Conservation (phyloP, 805 yeast species). For the Metschnikowia vanudenii region DNA sequence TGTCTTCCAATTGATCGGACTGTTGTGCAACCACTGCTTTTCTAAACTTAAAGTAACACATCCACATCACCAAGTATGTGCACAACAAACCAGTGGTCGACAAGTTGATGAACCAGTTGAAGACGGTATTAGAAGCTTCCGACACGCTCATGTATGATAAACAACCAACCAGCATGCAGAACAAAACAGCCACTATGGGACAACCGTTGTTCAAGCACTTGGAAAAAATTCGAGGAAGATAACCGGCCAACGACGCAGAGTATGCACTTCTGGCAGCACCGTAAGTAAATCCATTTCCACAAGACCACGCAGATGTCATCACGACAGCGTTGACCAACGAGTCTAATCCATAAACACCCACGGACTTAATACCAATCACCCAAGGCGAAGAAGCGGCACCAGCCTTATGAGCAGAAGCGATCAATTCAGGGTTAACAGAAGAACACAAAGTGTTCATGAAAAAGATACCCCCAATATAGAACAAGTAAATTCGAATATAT, state of each 20-base stretch:
- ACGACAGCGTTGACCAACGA: slow-evolving; percentile 35
- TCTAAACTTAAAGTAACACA: slow-evolving; percentile 47
- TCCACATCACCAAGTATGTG: slow-evolving; percentile 58
- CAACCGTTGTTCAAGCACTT: slow-evolving; percentile 66
- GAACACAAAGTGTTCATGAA: slow-evolving; percentile 36
- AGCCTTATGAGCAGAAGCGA: slow-evolving; percentile 27
- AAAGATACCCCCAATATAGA: slow-evolving; percentile 39
- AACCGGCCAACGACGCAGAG: slow-evolving; percentile 82
- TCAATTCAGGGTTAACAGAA: slow-evolving; percentile 32
- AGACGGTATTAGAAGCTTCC: slow-evolving; percentile 57
- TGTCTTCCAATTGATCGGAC: slow-evolving; percentile 27
- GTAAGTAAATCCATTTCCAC: slow-evolving; percentile 37
- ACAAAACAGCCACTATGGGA: slow-evolving; percentile 57
- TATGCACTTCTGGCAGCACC: slow-evolving; percentile 37
- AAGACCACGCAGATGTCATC: slow-evolving; percentile 37
- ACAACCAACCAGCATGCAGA: slow-evolving; percentile 38
- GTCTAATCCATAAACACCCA: slow-evolving; percentile 37
- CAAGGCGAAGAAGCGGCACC: slow-evolving; percentile 44
- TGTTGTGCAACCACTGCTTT: slow-evolving; percentile 35
- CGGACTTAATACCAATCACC: slow-evolving; percentile 36
- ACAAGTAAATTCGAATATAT: slow-evolving; percentile 33
- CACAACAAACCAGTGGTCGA: slow-evolving; percentile 63
- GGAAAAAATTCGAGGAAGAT: slow-evolving; percentile 68
- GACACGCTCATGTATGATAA: slow-evolving; percentile 43
- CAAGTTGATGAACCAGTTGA: slow-evolving; percentile 70